Evolutionary conservation across 257 asterid species (phyloP).

Genomic region (Perilla frutescens): DNA sequence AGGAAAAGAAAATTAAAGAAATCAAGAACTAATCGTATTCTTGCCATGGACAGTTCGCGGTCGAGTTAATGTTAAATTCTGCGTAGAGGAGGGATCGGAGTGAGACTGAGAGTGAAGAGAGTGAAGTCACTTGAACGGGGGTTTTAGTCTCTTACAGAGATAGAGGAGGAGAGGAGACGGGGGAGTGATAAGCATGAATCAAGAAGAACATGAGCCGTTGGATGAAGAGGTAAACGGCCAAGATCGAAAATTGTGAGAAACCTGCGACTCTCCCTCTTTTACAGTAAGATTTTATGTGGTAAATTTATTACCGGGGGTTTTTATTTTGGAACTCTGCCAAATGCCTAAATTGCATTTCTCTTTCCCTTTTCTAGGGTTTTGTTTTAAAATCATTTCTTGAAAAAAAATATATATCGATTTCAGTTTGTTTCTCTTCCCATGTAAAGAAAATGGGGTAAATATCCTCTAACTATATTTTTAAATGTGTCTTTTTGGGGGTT

Average conservation of each 20-base stretch:
- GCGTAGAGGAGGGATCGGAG: slow-evolving; percentile 28
- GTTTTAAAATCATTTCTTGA: no score
- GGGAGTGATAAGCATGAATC: slow-evolving; percentile 34
- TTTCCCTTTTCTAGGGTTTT: no score
- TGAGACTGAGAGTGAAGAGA: slow-evolving; percentile 18
- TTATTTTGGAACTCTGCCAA: neutral
- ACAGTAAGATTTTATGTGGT: neutral
- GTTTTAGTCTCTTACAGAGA: neutral
- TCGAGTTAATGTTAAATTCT: neutral
- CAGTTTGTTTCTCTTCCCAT: no score
- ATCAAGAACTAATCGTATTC: slow-evolving; percentile 2
- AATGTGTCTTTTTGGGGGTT: no score
- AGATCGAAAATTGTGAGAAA: slow-evolving; percentile 26
- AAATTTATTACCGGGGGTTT: slow-evolving; percentile 27
- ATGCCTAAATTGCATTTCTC: no score
- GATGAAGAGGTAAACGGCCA: slow-evolving; percentile 41
- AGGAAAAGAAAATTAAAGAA: neutral
- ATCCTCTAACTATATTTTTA: no score
- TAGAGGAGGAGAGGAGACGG: slow-evolving; percentile 3
- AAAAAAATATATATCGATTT: no score
- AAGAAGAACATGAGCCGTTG: slow-evolving; percentile 32
- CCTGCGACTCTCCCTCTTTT: neutral
- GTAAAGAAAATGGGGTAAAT: no score
- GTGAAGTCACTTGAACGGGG: slow-evolving; percentile 34
- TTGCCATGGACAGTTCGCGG: neutral